Percentiles rank a stretch among this genome's conserved stretches.
phyloP scores from a whole-genome alignment of 495 filamentous ascomycete species.

The Annulohypoxylon nitens region DNA sequence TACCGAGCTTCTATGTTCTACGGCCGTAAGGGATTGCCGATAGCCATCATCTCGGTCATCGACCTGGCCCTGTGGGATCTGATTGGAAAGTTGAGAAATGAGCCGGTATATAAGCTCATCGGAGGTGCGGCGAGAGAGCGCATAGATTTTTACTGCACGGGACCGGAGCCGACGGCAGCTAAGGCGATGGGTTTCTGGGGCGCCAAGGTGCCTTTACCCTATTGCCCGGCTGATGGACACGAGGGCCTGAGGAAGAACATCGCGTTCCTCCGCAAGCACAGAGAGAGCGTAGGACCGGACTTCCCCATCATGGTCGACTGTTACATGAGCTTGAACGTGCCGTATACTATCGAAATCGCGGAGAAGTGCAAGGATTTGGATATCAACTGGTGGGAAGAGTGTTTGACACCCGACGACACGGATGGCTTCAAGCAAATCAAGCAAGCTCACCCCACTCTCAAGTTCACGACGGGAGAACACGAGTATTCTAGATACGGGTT shows the following conservation, averaged over 20 bases:
- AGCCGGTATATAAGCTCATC: slow-evolving; percentile 95
- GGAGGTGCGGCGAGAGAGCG: slow-evolving; percentile 84
- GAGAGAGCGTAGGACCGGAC: slow-evolving; percentile 85
- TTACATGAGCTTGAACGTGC: slow-evolving; percentile 94
- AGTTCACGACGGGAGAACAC: slow-evolving; percentile 96
- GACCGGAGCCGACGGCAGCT: slow-evolving; percentile 82
- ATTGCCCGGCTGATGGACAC: slow-evolving; percentile 86
- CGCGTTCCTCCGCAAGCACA: slow-evolving; percentile 85
- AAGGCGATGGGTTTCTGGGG: slow-evolving; percentile 89
- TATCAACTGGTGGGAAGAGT: slow-evolving; percentile 98
- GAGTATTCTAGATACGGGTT: slow-evolving; percentile 94
- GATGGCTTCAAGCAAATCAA: slow-evolving; percentile 91
- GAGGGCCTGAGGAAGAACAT: slow-evolving; percentile 87
- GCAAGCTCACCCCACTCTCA: slow-evolving; percentile 86
- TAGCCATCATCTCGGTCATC: slow-evolving; percentile 93
- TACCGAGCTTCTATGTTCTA: slow-evolving; percentile 96
- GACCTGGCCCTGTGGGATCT: slow-evolving; percentile 94
- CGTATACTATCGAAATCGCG: slow-evolving; percentile 91
- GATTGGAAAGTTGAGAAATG: slow-evolving; percentile 86
- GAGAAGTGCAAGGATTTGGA: slow-evolving; percentile 83
- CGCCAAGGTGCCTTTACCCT: slow-evolving; percentile 88
- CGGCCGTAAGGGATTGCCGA: slow-evolving; percentile 88
- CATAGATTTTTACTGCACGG: slow-evolving; percentile 93
- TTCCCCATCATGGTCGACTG: slow-evolving; percentile 96
- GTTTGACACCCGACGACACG: slow-evolving; percentile 87